Evolutionary conservation across 805 yeast genomes (phyloP), one percentile per base, ranked within the genome.

Genomic region (Teunomyces funiuensis): DNA sequence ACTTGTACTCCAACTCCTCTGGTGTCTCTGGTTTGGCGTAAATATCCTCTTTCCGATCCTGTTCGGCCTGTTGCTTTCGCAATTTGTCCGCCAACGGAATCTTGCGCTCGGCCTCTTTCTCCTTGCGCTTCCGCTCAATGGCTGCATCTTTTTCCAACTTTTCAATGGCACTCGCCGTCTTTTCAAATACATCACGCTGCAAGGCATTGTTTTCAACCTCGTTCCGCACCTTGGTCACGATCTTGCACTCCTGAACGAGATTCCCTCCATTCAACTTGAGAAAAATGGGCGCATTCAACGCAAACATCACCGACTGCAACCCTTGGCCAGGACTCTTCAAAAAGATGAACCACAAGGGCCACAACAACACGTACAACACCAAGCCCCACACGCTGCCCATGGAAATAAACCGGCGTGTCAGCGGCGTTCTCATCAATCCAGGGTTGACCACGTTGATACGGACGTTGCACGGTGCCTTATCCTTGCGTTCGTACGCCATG

Each of bases 381-480:
- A 89, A 46, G 2, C 88, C 83, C 50, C 71, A 52, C 2, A 91
- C 51, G 0, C 87, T 71, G 1, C 98, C 97, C 65, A 86, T 75
- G 14, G 93, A 80, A 4, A 88, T 43, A 26, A 83, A 79, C 42
- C 97, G 75, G 51, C 93, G 80, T 28, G 91, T 82, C 18, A 95
- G 80, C 2, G 96, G 87, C 2, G 96, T 81, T 51, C 98, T 76
- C 85, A 88, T 86, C 26, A 90, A 52, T 1, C 99, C 99, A 0
- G 99, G 98, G 56, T 93, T 93, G 4, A 87, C 93, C 41, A 88
- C 55, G 43, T 83, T 76, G 16, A 88, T 75, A 38, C 83, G 76
- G 17, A 87, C 80, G 52, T 84, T 86, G 55, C 77, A 72, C 2
- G 87, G 85, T 16, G 82, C 78, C 36, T 79, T 79, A 62, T 88